Base-by-base conservation (phyloP, 2,329 filamentous ascomycete genomes). In the Fusarium proliferatum region DNA sequence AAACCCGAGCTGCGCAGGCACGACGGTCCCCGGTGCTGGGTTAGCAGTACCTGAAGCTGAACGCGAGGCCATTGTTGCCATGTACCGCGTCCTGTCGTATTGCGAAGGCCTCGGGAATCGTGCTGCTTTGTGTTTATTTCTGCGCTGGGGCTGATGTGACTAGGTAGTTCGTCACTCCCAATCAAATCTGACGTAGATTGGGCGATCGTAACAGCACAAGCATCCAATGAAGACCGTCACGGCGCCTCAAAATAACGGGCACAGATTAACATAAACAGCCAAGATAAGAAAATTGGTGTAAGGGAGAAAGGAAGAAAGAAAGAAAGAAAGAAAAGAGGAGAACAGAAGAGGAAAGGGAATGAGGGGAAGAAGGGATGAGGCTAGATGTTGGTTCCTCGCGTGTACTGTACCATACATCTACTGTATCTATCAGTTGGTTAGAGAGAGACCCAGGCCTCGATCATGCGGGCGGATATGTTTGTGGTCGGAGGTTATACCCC, bases 1-100 rank as follows among this genome's bases (percentile, higher is more conserved):
- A 82, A 96, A 98, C 77, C 94, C 93, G 36, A 98, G 89, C 80
- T 94, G 94, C 41, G 96, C 96, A 48, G 96, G 95, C 42, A 82
- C 79, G 49, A 80, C 58, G 52, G 77, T 70, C 42, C 78, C 75
- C 3, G 70, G 60, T 13, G 76, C 56, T 56, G 76, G 56, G 19
- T 75, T 48, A 33, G 72, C 52, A 43, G 76, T 58, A 48, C 64
- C 67, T 26, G 67, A 30, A 52, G 69, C 62, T 46, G 68, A 52
- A 46, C 60, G 70, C 23, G 71, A 28, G 26, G 76, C 52, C 76
- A 79, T 80, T 38, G 19, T 53, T 48, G 38, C 19, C 28, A 33
- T 30, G 23, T 21, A 17, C 34, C 30, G n/a, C 39, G 59, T 21
- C 46, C 45, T 60, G 49, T 43, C 34, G 46, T 65, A 52, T 49